phyloP scores from a whole-genome alignment of 2,329 filamentous ascomycete genomes.

The Microcyclosporella mali region DNA sequence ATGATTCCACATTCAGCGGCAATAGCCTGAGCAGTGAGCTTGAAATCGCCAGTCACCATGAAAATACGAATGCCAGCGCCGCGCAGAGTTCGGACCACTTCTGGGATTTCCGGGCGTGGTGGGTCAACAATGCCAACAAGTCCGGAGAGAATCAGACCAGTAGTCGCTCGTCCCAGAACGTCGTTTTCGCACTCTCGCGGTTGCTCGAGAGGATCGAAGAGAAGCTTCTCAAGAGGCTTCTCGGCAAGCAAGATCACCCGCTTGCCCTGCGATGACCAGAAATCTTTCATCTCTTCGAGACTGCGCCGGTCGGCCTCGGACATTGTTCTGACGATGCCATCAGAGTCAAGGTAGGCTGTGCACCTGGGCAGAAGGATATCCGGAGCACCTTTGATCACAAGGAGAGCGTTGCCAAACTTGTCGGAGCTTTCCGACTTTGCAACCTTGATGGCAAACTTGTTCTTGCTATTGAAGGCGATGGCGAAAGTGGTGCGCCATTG shows the following conservation, averaged over 20 bases:
- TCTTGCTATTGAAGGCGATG: slow-evolving; percentile 70
- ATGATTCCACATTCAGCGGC: slow-evolving; percentile 67
- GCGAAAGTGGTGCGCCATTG: slow-evolving; percentile 63
- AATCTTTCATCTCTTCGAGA: slow-evolving; percentile 57
- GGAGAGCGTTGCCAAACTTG: slow-evolving; percentile 35
- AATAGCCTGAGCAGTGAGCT: slow-evolving; percentile 67
- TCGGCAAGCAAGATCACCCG: slow-evolving; percentile 62
- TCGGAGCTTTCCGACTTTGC: slow-evolving; percentile 43
- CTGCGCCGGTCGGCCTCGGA: slow-evolving; percentile 48
- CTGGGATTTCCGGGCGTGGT: slow-evolving; percentile 54
- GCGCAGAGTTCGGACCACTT: slow-evolving; percentile 56
- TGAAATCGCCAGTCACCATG: slow-evolving; percentile 78
- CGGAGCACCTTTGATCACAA: slow-evolving; percentile 75
- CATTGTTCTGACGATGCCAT: slow-evolving; percentile 50
- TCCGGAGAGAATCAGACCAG: slow-evolving; percentile 49
- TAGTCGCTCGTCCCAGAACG: slow-evolving; percentile 49
- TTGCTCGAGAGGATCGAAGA: slow-evolving; percentile 46
- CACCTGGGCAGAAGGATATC: slow-evolving; percentile 65
- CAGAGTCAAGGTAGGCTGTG: slow-evolving; percentile 49
- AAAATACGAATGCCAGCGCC: slow-evolving; percentile 68
- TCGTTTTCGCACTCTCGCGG: slow-evolving; percentile 49
- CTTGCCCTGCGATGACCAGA: slow-evolving; percentile 63
- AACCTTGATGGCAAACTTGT: slow-evolving; percentile 71
- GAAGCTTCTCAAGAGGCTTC: slow-evolving; percentile 50
- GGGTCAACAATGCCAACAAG: slow-evolving; percentile 56